Base-by-base conservation (phyloP, 2,329 filamentous ascomycete species). In the Ceratocystis ficicola region DNA sequence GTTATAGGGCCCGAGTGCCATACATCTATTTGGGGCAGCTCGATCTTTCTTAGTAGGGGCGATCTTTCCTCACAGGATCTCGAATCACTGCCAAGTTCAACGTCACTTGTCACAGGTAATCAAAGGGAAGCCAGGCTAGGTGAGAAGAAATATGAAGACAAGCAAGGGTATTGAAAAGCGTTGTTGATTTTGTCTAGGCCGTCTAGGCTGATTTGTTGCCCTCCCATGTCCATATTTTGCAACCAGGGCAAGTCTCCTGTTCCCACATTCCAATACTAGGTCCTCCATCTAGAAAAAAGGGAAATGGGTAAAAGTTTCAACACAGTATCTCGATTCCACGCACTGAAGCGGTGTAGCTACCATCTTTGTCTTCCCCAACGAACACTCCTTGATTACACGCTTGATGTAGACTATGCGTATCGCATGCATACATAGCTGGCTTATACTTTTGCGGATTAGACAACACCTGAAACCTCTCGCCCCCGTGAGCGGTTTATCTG, bases 281-380 rank as follows among this genome's bases (percentile, higher is more conserved):
- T 4, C 17, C 17, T 59, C 25, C 28, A 17, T 17, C 15, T 20
- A 20, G 46, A 10, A 20, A 17, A 62, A 44, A 44, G 7, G 36
- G 36, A 25, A 48, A 20, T 28, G 17, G 36, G 61, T 30, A 48
- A 63, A 63, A 63, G 61, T 63, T 63, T 63, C 44, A 63, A 30
- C 61, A 63, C 61, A 63, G 61, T 63, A 63, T 48, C 61, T 63
- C 6, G 46, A 46, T 63, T 32, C 25, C 61, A 63, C 61, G 44
- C 61, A 63, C 61, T 63, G 20, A 63, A 63, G 61, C 61, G 61
- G 61, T 63, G 61, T 48, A 32, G 46, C 17, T 41, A 63, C 15
- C 44, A 12, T 22, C 20, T 20, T 20, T 25, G n/a, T 20, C 12
- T 25, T 55, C 17, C 52, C 52, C 52, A 59, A 59, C 52, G 25